Conservation (phyloP, 257 asterid genomes). For the Ilex asprella region DNA sequence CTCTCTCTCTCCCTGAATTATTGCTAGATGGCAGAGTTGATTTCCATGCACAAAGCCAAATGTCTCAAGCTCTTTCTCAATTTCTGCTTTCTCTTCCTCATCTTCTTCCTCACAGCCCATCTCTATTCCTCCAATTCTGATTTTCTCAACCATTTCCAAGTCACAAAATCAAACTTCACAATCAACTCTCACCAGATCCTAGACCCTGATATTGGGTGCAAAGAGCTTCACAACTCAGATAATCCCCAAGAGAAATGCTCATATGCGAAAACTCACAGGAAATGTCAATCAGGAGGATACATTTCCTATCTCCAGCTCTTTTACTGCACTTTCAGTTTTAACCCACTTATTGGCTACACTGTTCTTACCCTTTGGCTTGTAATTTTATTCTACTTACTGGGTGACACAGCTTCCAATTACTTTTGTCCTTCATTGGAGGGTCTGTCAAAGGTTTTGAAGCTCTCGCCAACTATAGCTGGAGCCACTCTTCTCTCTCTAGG, state of each 20-base stretch:
- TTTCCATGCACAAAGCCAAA: conserved; percentile 5
- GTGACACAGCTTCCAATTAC: conserved; percentile 65
- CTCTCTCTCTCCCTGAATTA: background rate
- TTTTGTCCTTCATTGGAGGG: conserved; percentile 62
- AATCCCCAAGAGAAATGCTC: conserved; percentile 14
- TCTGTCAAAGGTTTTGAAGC: conserved; percentile 39
- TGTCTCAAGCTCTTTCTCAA: conserved; percentile 1
- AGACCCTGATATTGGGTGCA: conserved; percentile 15
- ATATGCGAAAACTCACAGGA: conserved; percentile 20
- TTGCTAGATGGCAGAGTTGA: conserved; percentile 5
- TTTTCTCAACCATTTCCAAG: background rate
- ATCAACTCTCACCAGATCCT: background rate
- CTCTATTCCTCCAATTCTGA: background rate
- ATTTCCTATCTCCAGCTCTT: conserved; percentile 25
- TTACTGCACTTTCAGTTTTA: conserved; percentile 19
- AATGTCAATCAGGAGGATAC: conserved; percentile 26
- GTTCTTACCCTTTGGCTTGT: conserved; percentile 20
- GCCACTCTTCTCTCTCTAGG: conserved; percentile 84
- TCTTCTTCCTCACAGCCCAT: conserved; percentile 4
- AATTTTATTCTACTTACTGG: conserved; percentile 35
- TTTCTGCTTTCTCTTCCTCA: conserved; percentile 7
- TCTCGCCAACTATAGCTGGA: conserved; percentile 75
- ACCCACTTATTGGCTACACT: conserved; percentile 15
- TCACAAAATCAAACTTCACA: background rate
- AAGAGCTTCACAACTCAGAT: conserved; percentile 4